Conservation (phyloP, 371 early-diverging fungal genomes). For the Mucor irregularis region DNA sequence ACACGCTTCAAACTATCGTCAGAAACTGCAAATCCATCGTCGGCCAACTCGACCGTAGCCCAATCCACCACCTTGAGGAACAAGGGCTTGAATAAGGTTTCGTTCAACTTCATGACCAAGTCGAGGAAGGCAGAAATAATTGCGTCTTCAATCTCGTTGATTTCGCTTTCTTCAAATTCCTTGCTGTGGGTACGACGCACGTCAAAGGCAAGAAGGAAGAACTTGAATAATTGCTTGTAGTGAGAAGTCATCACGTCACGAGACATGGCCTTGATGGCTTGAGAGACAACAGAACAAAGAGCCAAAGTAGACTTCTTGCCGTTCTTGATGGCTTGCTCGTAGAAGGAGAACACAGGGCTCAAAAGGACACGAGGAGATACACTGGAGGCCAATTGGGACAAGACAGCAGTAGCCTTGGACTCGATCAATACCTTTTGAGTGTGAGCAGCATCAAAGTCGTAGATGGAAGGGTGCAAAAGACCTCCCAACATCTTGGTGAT, state of each 20-base stretch:
- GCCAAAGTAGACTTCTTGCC: slow-evolving; percentile 58
- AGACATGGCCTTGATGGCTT: slow-evolving; percentile 64
- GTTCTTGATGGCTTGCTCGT: slow-evolving; percentile 53
- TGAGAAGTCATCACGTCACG: slow-evolving; percentile 66
- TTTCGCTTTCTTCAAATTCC: slow-evolving; percentile 28
- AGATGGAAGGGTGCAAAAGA: slow-evolving; percentile 59
- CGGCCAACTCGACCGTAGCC: slow-evolving; percentile 71
- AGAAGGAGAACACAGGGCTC: slow-evolving; percentile 67
- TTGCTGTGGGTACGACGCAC: slow-evolving; percentile 48
- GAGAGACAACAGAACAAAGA: slow-evolving; percentile 64
- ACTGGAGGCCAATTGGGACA: slow-evolving; percentile 55
- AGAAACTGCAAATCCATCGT: slow-evolving; percentile 25
- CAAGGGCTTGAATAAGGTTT: slow-evolving; percentile 90
- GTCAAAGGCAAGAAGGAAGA: slow-evolving; percentile 77
- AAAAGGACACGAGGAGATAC: slow-evolving; percentile 74
- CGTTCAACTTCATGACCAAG: slow-evolving; percentile 89
- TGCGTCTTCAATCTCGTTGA: slow-evolving; percentile 66
- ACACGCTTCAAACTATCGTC: slow-evolving; percentile 59
- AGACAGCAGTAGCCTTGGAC: slow-evolving; percentile 52
- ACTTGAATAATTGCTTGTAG: slow-evolving; percentile 81
- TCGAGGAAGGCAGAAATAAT: slow-evolving; percentile 76
- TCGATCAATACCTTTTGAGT: slow-evolving; percentile 47
- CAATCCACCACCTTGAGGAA: slow-evolving; percentile 90
- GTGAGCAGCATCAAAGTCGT: slow-evolving; percentile 41
- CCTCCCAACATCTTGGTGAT: slow-evolving; percentile 58